Evolutionary conservation across 495 filamentous ascomycete species (phyloP).

Genomic region (Lasiosphaeria hispida): DNA sequence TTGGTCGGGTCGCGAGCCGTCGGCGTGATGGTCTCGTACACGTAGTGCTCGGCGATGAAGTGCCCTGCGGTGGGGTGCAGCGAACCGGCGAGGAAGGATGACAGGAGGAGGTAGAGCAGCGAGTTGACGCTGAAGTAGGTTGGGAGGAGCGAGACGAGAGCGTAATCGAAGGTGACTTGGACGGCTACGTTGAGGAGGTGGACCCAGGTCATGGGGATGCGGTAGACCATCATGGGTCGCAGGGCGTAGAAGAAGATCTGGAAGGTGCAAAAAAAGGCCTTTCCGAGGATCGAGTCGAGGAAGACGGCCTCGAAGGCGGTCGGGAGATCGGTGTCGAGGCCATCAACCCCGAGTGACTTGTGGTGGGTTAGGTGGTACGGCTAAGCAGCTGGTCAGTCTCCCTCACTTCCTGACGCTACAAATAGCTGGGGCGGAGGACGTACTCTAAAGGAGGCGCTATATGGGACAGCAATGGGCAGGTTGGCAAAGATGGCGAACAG

Average conservation of each 20-base stretch:
- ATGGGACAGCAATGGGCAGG: constrained; percentile 91
- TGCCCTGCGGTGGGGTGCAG: constrained; percentile 95
- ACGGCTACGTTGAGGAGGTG: constrained; percentile 75
- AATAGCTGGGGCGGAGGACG: constrained; percentile 15
- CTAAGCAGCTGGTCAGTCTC: constrained; percentile 33
- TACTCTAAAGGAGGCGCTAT: constrained; percentile 92
- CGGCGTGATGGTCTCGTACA: constrained; percentile 70
- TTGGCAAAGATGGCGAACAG: constrained; percentile 91
- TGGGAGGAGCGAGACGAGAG: constrained; percentile 52
- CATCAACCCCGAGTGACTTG: constrained; percentile 96
- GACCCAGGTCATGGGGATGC: constrained; percentile 80
- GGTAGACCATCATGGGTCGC: constrained; percentile 94
- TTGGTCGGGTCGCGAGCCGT: constrained; percentile 59
- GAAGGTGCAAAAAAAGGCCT: constrained; percentile 99
- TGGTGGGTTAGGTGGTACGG: constrained; percentile 99
- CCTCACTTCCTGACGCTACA: background rate
- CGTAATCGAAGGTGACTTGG: constrained; percentile 76
- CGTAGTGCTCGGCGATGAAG: constrained; percentile 99
- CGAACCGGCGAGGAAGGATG: constrained; percentile 88
- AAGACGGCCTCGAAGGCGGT: constrained; percentile 89
- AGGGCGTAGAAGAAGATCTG: constrained; percentile 99
- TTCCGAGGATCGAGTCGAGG: constrained; percentile 93
- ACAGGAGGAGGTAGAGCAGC: constrained; percentile 76
- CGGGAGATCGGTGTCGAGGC: constrained; percentile 93
- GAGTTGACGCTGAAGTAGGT: constrained; percentile 51